Base-by-base conservation (phyloP, 306 rosid genomes). In the Trichosanthes cucumerina region DNA sequence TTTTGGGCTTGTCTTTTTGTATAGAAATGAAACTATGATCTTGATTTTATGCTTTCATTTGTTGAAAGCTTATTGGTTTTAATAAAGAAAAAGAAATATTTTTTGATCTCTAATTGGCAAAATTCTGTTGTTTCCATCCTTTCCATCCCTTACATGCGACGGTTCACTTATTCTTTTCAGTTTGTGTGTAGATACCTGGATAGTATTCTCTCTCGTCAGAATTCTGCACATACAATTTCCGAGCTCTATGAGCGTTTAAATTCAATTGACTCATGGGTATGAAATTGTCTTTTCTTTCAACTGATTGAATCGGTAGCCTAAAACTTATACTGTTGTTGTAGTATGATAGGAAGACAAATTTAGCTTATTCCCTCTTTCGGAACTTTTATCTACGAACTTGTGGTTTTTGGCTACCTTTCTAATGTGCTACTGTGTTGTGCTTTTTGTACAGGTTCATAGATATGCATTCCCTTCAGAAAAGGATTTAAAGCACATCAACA, bases 401-500 rank as follows among this genome's bases (percentile, higher is more conserved):
- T 52, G 79, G 79, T 75, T 74, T 65, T 62, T 72, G 54, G 84
- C 84, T 80, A 36, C 83, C 78, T 63, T 79, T 78, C 62, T 82
- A 75, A 65, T 78, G 85, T 82, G 56, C 65, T 69, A 70, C 33
- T 84, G 47, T 36, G 52, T 83, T 39, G 38, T 79, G 74, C 80
- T 79, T 9, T 79, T 34, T 53, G 19, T 79, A 75, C 85, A 90
- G 98, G 93, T 87, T 70, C 88, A 74, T 74, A 85, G 81, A 74
- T 90, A 88, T 80, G 88, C 79, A 74, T 86, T 81, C 84, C 93
- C 98, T 62, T 88, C 97, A 50, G 96, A 92, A 59, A 91, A 91
- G 75, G 99, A 96, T 82, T 79, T 90, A 88, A 89, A 90, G 83
- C 99, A 92, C 86, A 92, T 96, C 84, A 87, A 90, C 82, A 54